Conservation (phyloP, 495 filamentous ascomycete genomes). For the Aspergillus avenaceus region DNA sequence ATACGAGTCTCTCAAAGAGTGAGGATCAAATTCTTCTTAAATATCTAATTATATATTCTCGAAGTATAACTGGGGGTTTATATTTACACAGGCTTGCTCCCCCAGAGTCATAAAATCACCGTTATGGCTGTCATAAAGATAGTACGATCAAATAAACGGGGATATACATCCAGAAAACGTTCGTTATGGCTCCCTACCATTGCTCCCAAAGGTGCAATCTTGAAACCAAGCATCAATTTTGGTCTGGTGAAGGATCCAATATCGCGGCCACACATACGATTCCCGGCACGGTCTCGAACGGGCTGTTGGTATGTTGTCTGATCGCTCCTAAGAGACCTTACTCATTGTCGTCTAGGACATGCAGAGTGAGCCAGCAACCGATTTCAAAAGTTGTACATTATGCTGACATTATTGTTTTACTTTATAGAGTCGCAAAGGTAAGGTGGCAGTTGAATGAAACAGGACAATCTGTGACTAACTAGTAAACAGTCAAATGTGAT, state of each 20-base stretch:
- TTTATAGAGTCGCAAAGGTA: constrained; percentile 48
- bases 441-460: constrained; percentile 8
- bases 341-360: constrained; percentile 36
- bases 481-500: constrained; percentile 46
- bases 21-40: constrained; percentile 5
- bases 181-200: constrained; percentile 42
- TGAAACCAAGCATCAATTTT: constrained; percentile 3
- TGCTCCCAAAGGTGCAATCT: constrained; percentile 43
- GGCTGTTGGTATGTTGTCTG: constrained; percentile 48
- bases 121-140: constrained; percentile 36
- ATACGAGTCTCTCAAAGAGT: too few relatives aligned
- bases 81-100: not conserved
- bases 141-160: constrained; percentile 34
- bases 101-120: constrained; percentile 2
- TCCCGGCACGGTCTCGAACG: constrained; percentile 50
- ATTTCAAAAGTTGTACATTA: not conserved
- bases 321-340: too few relatives aligned
- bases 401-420: not conserved
- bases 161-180: constrained; percentile 31
- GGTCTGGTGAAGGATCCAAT: constrained; percentile 22
- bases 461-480: not conserved
- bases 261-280: constrained; percentile 40
- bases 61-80: too few relatives aligned
- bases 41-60: too few relatives aligned
- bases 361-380: constrained; percentile 38